These are phyloP conservation scores for Cymodocea nodosa DNA, from an alignment of 116 monocot genomes.

Conservation along the genomic window DNA sequence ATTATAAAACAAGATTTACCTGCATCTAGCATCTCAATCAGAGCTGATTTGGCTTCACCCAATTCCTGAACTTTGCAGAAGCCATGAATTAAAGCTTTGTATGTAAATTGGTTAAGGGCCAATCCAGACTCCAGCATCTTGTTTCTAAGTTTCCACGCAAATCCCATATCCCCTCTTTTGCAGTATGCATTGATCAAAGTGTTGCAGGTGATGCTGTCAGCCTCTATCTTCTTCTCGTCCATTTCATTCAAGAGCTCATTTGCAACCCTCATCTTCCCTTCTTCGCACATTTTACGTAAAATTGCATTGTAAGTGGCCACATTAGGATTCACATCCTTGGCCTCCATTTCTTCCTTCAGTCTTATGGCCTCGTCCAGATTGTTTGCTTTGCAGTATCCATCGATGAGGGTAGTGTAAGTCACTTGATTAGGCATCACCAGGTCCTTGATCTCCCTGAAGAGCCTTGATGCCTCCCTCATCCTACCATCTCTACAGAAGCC, in stretches of 20 bases:
- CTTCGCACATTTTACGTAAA: slow-evolving; percentile 61
- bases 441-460: slow-evolving; percentile 66
- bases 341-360: slow-evolving; percentile 65
- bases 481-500: slow-evolving; percentile 78
- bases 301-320: slow-evolving; percentile 69
- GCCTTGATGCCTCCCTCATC: slow-evolving; percentile 57
- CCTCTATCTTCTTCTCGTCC: slow-evolving; percentile 69
- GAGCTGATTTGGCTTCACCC: slow-evolving; percentile 61
- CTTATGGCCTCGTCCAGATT: slow-evolving; percentile 48
- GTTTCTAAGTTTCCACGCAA: slow-evolving; percentile 67
- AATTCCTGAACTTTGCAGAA: slow-evolving; percentile 66
- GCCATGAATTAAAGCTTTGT: slow-evolving; percentile 83
- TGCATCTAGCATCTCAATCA: slow-evolving; percentile 72
- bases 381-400: slow-evolving; percentile 64
- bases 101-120: slow-evolving; percentile 60
- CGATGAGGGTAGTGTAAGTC: slow-evolving; percentile 84
- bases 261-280: slow-evolving; percentile 71
- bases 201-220: slow-evolving; percentile 80
- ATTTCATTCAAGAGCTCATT: slow-evolving; percentile 80
- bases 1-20: background rate
- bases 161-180: slow-evolving; percentile 74
- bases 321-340: slow-evolving; percentile 45
- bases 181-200: slow-evolving; percentile 92
- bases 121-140: slow-evolving; percentile 84
- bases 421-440: slow-evolving; percentile 45